A percentile compares a stretch with the other conserved stretches of the same genome.
These are phyloP conservation scores for Chytriomyces confervae DNA, from an alignment of 192 early-diverging fungal genomes.

Conservation along the genomic window DNA sequence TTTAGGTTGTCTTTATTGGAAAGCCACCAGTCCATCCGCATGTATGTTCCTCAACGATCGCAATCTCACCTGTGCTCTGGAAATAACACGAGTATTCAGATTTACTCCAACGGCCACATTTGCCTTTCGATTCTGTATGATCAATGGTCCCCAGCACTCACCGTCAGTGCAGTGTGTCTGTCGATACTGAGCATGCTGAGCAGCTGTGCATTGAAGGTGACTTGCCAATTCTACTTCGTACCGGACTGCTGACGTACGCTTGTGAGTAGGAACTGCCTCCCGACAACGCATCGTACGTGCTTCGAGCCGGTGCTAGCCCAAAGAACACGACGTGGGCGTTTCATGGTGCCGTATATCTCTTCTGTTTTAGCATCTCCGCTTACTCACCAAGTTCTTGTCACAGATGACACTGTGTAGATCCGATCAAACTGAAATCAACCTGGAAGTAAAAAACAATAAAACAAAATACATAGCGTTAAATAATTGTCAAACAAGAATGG, in stretches of 20 bases:
- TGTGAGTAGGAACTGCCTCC: conserved; percentile 49
- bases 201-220: conserved; percentile 77
- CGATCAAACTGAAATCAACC: too few relatives aligned
- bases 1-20: conserved; percentile 46
- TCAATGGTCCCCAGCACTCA: conserved; percentile 93
- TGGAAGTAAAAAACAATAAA: too few relatives aligned
- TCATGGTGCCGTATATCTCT: conserved; percentile 38
- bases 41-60: conserved; percentile 22
- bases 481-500: too few relatives aligned
- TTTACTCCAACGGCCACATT: conserved; percentile 94
- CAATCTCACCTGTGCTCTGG: not conserved
- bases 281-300: conserved; percentile 52
- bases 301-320: conserved; percentile 47
- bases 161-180: conserved; percentile 86
- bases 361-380: too few relatives aligned
- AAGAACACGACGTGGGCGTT: conserved; percentile 57
- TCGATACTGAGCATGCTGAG: conserved; percentile 93
- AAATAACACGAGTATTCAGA: conserved; percentile 12
- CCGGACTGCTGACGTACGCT: not conserved
- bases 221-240: not conserved
- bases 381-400: too few relatives aligned
- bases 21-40: conserved; percentile 55
- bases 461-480: too few relatives aligned
- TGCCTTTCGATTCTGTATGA: conserved; percentile 94
- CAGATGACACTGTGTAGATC: too few relatives aligned